Evolutionary conservation across 306 rosid genomes (phyloP), one percentile per base, ranked within the genome.

Genomic region (Glycyrrhiza uralensis): DNA sequence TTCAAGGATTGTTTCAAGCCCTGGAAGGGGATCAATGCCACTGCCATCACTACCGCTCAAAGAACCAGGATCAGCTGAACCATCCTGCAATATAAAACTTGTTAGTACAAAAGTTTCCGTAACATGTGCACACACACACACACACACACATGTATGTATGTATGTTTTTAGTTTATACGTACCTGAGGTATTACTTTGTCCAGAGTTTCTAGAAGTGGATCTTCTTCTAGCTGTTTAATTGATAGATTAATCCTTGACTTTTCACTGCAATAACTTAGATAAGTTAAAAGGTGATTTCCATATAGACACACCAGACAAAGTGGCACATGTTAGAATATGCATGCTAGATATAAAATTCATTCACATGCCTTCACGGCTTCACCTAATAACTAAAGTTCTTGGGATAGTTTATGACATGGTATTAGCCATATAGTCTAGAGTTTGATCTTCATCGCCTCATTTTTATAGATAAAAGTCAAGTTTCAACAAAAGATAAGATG

Each of bases 181-280:
- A 94, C 98, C 97, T 91, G 95, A 50, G 90, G 92, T 80, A 94
- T 94, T 57, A 94, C 98, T 86, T 94, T 87, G 72, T 94, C 98
- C 80, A 94, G 78, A 6, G 98, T 94, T 85, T 91, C 96, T 60
- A 91, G 87, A 50, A 93, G 97, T 23, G 98, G 98, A 82, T 93
- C 97, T 80, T 89, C 98, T 82, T 93, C 97, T 69, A 93, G 83
- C 82, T 89, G 97, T 79, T 79, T 93, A 28, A 91, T 86, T 51
- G 98, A 93, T 50, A 94, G 75, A 17, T 62, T 79, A 70, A 83
- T 50, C 81, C 83, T 50, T 6, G 78, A 57, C 61, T 64, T 83
- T 57, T 20, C 72, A 39, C 83, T 83, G 79, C 76, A 75, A 23
- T 11, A 62, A 69, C 58, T 52, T 29, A 13, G 12, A 69, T 2